Evolutionary conservation across 2,329 filamentous ascomycete genomes (phyloP).

Genomic region (Neopestalotiopsis rosae): DNA sequence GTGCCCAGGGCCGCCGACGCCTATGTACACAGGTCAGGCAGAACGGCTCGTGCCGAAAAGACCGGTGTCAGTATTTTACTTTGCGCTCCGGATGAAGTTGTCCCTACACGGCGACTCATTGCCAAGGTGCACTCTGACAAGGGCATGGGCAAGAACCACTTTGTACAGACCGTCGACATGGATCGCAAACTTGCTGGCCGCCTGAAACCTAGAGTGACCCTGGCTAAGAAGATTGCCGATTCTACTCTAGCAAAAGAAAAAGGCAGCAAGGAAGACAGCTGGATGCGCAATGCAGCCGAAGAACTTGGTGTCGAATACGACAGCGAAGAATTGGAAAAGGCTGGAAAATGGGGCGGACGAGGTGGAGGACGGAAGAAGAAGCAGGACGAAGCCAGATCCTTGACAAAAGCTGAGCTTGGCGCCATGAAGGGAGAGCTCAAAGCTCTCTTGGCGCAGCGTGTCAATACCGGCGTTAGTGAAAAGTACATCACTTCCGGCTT

Average conservation of each 20-base stretch:
- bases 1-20: constrained; percentile 88
- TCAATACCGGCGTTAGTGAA: constrained; percentile 86
- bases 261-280: constrained; percentile 80
- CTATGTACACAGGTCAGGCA: constrained; percentile 94
- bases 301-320: constrained; percentile 95
- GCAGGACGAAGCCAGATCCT: constrained; percentile 69
- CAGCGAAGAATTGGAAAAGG: constrained; percentile 78
- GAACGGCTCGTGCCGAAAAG: constrained; percentile 83
- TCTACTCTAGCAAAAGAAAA: constrained; percentile 86
- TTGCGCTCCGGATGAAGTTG: constrained; percentile 89
- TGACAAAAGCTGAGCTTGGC: constrained; percentile 77
- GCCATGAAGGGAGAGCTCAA: constrained; percentile 75
- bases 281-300: constrained; percentile 83
- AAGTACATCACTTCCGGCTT: constrained; percentile 79
- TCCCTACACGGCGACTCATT: constrained; percentile 80
- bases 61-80: constrained; percentile 85
- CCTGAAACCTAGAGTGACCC: constrained; percentile 75
- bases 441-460: constrained; percentile 70
- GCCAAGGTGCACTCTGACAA: constrained; percentile 81
- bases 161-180: constrained; percentile 81
- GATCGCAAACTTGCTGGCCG: constrained; percentile 79
- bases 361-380: constrained; percentile 77
- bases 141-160: constrained; percentile 60
- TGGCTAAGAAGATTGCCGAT: constrained; percentile 90
- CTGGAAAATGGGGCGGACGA: constrained; percentile 67